phyloP scores from a whole-genome alignment of 2,329 filamentous ascomycete species.

The Paecilomyces dactylethromorphus region DNA sequence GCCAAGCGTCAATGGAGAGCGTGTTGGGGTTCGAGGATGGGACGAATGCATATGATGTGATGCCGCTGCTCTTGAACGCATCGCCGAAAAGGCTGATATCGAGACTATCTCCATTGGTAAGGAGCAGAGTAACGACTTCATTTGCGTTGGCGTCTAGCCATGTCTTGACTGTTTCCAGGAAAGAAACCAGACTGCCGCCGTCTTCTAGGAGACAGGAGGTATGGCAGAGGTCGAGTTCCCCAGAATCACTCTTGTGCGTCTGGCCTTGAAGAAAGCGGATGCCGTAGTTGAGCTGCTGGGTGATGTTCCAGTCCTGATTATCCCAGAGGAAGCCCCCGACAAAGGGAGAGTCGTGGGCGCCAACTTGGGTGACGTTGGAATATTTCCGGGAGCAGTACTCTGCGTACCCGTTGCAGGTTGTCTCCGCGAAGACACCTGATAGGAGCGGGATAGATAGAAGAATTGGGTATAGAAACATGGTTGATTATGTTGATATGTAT shows the following conservation, averaged over 20 bases:
- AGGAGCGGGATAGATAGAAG: neutral
- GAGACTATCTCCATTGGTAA: conserved; percentile 54
- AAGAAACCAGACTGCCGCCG: conserved; percentile 50
- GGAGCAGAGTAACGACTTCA: conserved; percentile 57
- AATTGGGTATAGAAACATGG: neutral
- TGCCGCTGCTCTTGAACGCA: conserved; percentile 24
- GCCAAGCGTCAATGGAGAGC: conserved; percentile 34
- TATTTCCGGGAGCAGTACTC: conserved; percentile 53
- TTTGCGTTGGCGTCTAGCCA: conserved; percentile 55
- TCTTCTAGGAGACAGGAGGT: conserved; percentile 56
- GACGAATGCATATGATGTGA: conserved; percentile 29
- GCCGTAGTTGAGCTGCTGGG: conserved; percentile 53
- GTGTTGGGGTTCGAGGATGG: conserved; percentile 22
- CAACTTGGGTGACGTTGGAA: conserved; percentile 55
- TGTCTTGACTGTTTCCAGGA: conserved; percentile 50
- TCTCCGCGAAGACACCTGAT: neutral
- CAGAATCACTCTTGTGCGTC: conserved; percentile 49
- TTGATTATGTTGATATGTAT: neutral
- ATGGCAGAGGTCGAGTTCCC: conserved; percentile 56
- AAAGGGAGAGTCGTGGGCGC: conserved; percentile 61
- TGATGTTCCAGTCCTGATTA: conserved; percentile 56
- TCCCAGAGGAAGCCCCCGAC: conserved; percentile 48
- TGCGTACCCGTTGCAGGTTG: conserved; percentile 51
- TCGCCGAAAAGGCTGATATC: conserved; percentile 25
- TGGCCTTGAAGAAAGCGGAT: conserved; percentile 61